Evolutionary conservation across 768 basidiomycete species (phyloP).

Genomic region (Boletus vinaceobasis): DNA sequence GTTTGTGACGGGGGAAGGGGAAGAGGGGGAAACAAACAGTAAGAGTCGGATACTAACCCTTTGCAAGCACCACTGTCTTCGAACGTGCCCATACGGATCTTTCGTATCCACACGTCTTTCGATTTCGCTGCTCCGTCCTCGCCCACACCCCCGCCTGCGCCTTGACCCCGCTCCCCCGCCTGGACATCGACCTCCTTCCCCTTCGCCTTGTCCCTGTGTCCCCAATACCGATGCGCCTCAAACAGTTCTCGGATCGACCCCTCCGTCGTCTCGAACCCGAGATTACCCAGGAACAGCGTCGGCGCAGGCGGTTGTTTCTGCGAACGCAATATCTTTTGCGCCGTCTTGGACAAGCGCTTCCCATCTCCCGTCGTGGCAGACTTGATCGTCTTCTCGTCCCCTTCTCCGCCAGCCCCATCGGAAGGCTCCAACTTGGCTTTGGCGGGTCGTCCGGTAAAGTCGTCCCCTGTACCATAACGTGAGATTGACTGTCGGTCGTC

Average conservation of each 20-base stretch:
- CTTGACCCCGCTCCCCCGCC: slow-evolving; percentile 21
- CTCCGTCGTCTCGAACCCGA: slow-evolving; percentile 87
- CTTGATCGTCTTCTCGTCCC: slow-evolving; percentile 19
- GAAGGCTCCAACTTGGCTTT: slow-evolving; percentile 31
- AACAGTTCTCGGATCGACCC: slow-evolving; percentile 69
- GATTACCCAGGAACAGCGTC: slow-evolving; percentile 90
- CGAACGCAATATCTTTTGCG: slow-evolving; percentile 68
- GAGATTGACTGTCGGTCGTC: background rate
- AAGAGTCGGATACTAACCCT: slow-evolving; percentile 56
- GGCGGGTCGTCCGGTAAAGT: slow-evolving; percentile 68
- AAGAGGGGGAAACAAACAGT: background rate
- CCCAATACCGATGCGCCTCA: slow-evolving; percentile 50
- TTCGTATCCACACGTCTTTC: slow-evolving; percentile 60
- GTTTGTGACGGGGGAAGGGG: background rate
- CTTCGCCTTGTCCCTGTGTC: slow-evolving; percentile 32
- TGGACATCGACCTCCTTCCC: slow-evolving; percentile 32
- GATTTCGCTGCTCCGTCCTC: slow-evolving; percentile 1
- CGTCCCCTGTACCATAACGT: slow-evolving; percentile 49
- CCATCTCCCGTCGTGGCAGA: slow-evolving; percentile 28
- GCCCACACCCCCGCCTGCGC: background rate
- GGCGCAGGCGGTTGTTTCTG: slow-evolving; percentile 85
- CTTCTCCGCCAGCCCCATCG: slow-evolving; percentile 26
- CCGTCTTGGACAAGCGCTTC: slow-evolving; percentile 54
- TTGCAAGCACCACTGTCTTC: slow-evolving; percentile 95
- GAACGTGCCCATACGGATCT: slow-evolving; percentile 92